Evolutionary conservation across 1,284 basidiomycete species (phyloP).

Genomic region (Sutorius eximius): DNA sequence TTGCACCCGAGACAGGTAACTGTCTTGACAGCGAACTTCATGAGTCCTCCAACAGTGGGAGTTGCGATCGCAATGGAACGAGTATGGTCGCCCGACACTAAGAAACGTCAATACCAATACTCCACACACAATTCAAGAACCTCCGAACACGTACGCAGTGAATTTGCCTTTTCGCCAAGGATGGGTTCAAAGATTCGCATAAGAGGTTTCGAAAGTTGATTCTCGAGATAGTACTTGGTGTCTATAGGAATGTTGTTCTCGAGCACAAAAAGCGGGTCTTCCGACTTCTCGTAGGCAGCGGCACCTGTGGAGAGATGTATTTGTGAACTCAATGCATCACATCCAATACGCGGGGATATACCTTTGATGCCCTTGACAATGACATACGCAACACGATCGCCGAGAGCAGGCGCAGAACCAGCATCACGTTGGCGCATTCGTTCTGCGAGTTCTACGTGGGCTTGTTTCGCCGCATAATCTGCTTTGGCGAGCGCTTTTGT

Average conservation of each 20-base stretch:
- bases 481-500: slow-evolving; percentile 92
- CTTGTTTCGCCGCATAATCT: slow-evolving; percentile 89
- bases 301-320: slow-evolving; percentile 56
- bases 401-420: slow-evolving; percentile 89
- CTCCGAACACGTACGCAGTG: slow-evolving; percentile 61
- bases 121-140: not conserved
- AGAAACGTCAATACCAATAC: slow-evolving; percentile 10
- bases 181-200: slow-evolving; percentile 98
- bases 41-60: slow-evolving; percentile 89
- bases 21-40: slow-evolving; percentile 96
- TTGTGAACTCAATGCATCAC: not conserved
- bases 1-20: slow-evolving; percentile 93
- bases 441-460: slow-evolving; percentile 91
- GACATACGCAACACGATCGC: slow-evolving; percentile 96
- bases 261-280: slow-evolving; percentile 93
- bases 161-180: slow-evolving; percentile 84
- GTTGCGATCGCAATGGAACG: slow-evolving; percentile 92
- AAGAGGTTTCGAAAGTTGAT: slow-evolving; percentile 92
- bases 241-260: slow-evolving; percentile 97
- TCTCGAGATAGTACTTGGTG: slow-evolving; percentile 95
- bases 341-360: slow-evolving; percentile 28
- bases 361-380: slow-evolving; percentile 95
- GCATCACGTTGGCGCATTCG: slow-evolving; percentile 95
- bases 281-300: slow-evolving; percentile 97
- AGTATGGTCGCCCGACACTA: slow-evolving; percentile 93